A percentile compares a stretch with the other conserved stretches of the same genome.
Conservation (phyloP, 768 basidiomycete species). For the Mycena olivaceomarginata region DNA sequence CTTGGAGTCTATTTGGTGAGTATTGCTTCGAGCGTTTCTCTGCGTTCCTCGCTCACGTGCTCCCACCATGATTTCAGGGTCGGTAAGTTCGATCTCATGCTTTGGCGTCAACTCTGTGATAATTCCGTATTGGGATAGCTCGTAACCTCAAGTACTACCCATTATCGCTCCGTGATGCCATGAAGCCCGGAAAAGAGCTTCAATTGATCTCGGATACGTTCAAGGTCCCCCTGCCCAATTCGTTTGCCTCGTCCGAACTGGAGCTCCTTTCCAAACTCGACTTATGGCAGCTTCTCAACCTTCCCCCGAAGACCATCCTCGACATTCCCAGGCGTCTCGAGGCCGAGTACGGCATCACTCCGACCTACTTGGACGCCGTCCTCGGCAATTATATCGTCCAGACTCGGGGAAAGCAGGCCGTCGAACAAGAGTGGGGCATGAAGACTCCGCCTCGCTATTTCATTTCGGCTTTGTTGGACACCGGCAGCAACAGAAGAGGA, state of each 20-base stretch:
- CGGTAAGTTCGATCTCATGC: slow-evolving; percentile 25
- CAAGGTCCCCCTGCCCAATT: slow-evolving; percentile 51
- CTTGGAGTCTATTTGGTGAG: slow-evolving; percentile 67
- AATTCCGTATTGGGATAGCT: slow-evolving; percentile 50
- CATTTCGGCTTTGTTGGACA: too few species aligned
- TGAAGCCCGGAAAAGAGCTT: slow-evolving; percentile 55
- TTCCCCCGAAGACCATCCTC: slow-evolving; percentile 55
- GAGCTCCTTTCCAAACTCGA: slow-evolving; percentile 54
- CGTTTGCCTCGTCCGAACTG: slow-evolving; percentile 17
- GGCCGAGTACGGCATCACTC: slow-evolving; percentile 57
- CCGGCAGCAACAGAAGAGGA: too few species aligned
- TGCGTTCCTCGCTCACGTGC: slow-evolving; percentile 13
- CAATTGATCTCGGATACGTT: slow-evolving; percentile 56
- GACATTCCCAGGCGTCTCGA: slow-evolving; percentile 58
- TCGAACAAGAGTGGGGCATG: slow-evolving; percentile 53
- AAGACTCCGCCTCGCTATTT: slow-evolving; percentile 50
- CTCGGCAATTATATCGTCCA: slow-evolving; percentile 60
- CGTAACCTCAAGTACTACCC: slow-evolving; percentile 70
- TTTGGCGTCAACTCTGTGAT: slow-evolving; percentile 13
- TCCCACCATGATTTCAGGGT: slow-evolving; percentile 23
- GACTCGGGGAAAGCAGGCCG: slow-evolving; percentile 57
- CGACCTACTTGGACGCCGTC: slow-evolving; percentile 53
- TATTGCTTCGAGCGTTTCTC: slow-evolving; percentile 10
- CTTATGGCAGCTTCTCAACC: slow-evolving; percentile 65
- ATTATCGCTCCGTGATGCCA: slow-evolving; percentile 58